phyloP scores from a whole-genome alignment of 1,284 basidiomycete genomes.

The Inonotus hispidus region DNA sequence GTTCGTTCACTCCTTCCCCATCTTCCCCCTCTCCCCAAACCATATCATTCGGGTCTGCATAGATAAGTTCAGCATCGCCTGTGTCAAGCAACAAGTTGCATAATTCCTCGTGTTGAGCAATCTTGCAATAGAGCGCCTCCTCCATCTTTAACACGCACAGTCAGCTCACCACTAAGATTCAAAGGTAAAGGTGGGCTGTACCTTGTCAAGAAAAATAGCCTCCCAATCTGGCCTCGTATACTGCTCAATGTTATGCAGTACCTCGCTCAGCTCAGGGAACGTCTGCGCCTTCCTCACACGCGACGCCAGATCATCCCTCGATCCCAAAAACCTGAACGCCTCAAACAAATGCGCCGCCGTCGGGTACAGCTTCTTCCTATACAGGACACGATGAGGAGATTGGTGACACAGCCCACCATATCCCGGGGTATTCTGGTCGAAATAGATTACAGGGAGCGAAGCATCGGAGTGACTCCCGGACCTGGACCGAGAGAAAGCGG shows the following conservation, averaged over 20 bases:
- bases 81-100: conserved; percentile 43
- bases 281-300: conserved; percentile 40
- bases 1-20: conserved; percentile 49
- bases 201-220: conserved; percentile 41
- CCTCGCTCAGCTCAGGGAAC: conserved; percentile 43
- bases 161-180: not conserved
- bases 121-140: conserved; percentile 53
- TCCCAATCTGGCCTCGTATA: conserved; percentile 49
- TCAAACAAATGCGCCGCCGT: conserved; percentile 63
- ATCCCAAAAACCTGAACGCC: conserved; percentile 55
- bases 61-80: conserved; percentile 42
- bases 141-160: conserved; percentile 42
- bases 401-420: conserved; percentile 48
- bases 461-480: not conserved
- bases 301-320: conserved; percentile 46
- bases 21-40: conserved; percentile 54
- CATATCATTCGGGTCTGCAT: conserved; percentile 40
- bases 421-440: conserved; percentile 30
- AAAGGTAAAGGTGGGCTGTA: conserved; percentile 36
- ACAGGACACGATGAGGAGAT: conserved; percentile 50
- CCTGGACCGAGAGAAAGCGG: not conserved
- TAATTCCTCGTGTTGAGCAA: conserved; percentile 52
- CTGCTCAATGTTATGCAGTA: conserved; percentile 37
- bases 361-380: conserved; percentile 47
- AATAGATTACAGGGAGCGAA: conserved; percentile 23